Conservation (phyloP, 345 rosid species). For the Leavenworthia alabamica region DNA sequence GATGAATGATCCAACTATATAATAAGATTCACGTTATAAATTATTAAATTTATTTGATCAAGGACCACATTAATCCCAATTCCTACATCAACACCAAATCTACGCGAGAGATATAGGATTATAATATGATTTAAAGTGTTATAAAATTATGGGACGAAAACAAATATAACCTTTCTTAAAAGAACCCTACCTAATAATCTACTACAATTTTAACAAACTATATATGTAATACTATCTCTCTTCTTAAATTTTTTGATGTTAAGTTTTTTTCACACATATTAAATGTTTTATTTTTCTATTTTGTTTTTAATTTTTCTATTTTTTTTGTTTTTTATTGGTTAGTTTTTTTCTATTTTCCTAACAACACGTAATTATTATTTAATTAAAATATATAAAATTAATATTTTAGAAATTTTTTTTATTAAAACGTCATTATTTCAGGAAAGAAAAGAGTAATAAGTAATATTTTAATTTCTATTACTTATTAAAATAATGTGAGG, state of each 20-base stretch:
- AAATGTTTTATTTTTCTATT: too few species aligned
- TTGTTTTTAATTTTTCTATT: too few species aligned
- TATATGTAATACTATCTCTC: too few species aligned
- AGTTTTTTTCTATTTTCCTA: too few species aligned
- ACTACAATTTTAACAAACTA: not conserved
- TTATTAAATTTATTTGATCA: not conserved
- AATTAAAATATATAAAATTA: too few species aligned
- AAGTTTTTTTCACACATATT: too few species aligned
- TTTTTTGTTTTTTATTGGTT: too few species aligned
- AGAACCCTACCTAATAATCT: not conserved
- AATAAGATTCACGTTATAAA: not conserved
- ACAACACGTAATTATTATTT: too few species aligned
- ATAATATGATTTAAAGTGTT: not conserved
- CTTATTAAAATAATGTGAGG: not conserved
- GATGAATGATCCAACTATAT: not conserved
- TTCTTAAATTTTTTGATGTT: too few species aligned
- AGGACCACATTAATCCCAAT: conserved; percentile 1
- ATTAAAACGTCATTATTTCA: too few species aligned
- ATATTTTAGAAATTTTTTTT: too few species aligned
- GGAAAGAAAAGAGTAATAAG: too few species aligned
- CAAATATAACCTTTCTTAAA: not conserved
- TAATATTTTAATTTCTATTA: not conserved
- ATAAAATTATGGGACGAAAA: not conserved
- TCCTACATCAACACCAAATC: not conserved
- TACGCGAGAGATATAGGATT: not conserved